Percentiles rank a stretch among this genome's conserved stretches.
Evolutionary conservation across 257 asterid genomes (phyloP).

Genomic region (Solanum tarapatanum): DNA sequence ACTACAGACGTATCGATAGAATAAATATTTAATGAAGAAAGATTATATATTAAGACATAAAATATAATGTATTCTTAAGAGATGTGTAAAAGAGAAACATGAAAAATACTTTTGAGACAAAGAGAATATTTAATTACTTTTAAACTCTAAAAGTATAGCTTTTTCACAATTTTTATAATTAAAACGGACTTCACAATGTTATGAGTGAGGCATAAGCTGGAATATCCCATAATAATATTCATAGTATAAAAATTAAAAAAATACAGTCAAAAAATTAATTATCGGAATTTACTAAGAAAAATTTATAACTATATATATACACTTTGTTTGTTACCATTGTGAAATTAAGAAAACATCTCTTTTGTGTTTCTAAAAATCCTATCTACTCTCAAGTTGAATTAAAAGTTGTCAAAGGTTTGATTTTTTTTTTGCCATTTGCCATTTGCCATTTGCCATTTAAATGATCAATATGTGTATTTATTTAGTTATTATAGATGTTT

Average conservation of each 20-base stretch:
- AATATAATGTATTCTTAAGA: too few species aligned
- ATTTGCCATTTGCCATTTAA: background rate
- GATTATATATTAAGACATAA: background rate
- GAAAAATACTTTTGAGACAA: too few species aligned
- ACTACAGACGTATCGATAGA: rapidly evolving
- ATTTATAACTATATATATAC: background rate
- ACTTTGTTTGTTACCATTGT: background rate
- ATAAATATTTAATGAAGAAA: too few species aligned
- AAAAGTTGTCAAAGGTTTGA: background rate
- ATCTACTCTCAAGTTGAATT: background rate
- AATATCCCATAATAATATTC: background rate
- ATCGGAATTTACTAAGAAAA: background rate
- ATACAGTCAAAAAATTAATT: background rate
- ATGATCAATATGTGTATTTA: background rate
- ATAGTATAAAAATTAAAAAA: background rate
- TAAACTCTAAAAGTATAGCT: background rate
- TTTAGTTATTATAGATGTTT: background rate
- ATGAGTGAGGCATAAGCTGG: background rate
- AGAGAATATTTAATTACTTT: background rate
- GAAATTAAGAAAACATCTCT: background rate
- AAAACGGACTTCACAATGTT: background rate
- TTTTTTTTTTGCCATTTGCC: background rate
- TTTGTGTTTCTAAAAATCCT: background rate
- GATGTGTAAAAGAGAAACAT: too few species aligned
- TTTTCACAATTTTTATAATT: background rate